These are phyloP conservation scores for Trichoderma atrobrunneum DNA, from an alignment of 2,329 filamentous ascomycete genomes.

Conservation along the genomic window DNA sequence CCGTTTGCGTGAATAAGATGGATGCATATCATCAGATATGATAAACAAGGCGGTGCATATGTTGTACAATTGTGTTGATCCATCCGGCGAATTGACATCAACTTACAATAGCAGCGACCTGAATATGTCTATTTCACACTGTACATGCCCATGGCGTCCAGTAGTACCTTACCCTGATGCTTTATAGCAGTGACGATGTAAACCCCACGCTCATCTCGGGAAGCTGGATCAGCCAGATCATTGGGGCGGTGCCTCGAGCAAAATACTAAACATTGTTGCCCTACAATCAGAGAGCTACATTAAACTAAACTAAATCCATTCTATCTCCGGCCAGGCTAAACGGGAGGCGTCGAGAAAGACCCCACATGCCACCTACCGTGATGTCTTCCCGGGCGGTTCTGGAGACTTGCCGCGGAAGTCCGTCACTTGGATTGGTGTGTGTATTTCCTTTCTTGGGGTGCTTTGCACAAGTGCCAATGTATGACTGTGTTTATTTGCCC, in stretches of 20 bases:
- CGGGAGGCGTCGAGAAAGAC: not conserved
- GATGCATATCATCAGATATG: not conserved
- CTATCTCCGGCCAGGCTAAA: not conserved
- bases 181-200: not conserved
- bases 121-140: not conserved
- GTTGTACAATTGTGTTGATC: not conserved
- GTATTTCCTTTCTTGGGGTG: not conserved
- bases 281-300: not conserved
- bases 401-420: not conserved
- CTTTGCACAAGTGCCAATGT: not conserved
- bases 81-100: too few species aligned
- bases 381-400: constrained; percentile 4
- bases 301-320: not conserved
- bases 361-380: not conserved
- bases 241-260: not conserved
- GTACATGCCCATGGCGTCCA: not conserved
- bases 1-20: not conserved
- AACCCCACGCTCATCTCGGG: not conserved
- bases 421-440: not conserved
- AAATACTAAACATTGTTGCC: not conserved
- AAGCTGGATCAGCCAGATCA: not conserved
- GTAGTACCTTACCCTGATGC: not conserved
- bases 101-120: not conserved
- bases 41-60: not conserved
- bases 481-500: not conserved